Percentiles rank a stretch among this genome's conserved stretches.
These are phyloP conservation scores for Irpex lacteus DNA, from an alignment of 1,284 basidiomycete species.

Conservation along the genomic window DNA sequence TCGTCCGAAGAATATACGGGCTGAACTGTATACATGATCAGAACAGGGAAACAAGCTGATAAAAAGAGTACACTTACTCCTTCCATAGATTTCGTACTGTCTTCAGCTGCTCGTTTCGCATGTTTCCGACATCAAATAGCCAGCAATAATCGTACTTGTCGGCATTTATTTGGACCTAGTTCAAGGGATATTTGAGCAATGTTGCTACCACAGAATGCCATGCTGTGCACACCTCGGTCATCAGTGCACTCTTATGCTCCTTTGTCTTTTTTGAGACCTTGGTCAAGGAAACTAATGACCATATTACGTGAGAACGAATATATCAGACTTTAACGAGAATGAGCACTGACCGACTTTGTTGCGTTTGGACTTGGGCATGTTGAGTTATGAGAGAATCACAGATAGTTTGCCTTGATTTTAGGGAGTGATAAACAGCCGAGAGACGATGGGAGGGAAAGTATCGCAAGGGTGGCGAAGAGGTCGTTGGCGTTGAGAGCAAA, in stretches of 20 bases:
- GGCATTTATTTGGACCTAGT: constrained; percentile 69
- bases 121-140: constrained; percentile 92
- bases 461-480: background rate
- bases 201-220: background rate
- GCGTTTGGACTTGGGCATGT: constrained; percentile 88
- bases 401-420: background rate
- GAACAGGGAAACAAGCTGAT: background rate
- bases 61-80: constrained; percentile 53
- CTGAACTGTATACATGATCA: constrained; percentile 49
- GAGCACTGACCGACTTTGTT: constrained; percentile 63
- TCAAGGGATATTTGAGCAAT: background rate
- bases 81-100: constrained; percentile 94
- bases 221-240: constrained; percentile 65
- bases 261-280: constrained; percentile 81
- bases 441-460: background rate
- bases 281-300: constrained; percentile 64
- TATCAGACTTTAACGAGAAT: background rate
- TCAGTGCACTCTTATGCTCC: constrained; percentile 82
- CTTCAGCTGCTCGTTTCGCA: constrained; percentile 94
- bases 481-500: constrained; percentile 1
- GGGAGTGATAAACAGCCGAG: background rate
- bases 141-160: constrained; percentile 95
- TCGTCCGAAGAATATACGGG: constrained; percentile 91
- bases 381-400: background rate
- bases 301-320: constrained; percentile 7